Conservation (phyloP, 139 green algal genomes). For the Volvox reticuliferus region DNA sequence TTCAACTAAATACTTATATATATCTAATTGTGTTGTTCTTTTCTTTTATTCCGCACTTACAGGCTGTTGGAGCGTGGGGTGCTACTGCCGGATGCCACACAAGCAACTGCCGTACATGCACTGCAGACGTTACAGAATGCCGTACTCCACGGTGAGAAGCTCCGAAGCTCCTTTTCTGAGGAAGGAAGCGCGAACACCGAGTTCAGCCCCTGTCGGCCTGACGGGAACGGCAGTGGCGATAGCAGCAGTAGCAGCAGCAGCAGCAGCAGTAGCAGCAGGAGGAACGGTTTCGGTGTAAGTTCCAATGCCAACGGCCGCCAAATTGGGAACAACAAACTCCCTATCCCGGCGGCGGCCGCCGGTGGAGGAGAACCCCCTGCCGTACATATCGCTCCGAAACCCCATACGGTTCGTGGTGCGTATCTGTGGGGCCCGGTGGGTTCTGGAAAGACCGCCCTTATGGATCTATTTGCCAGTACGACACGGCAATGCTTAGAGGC, state of each 20-base stretch:
- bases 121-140: conserved; percentile 24
- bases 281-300: too few relatives aligned
- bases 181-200: neutral
- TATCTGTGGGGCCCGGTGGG: conserved; percentile 92
- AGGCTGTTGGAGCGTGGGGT: neutral
- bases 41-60: neutral
- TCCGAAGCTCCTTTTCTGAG: neutral
- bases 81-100: conserved; percentile 20
- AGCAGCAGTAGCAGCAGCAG: too few relatives aligned
- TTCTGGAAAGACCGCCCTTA: conserved; percentile 94
- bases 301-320: too few relatives aligned
- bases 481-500: conserved; percentile 15
- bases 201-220: too few relatives aligned
- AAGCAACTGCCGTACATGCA: neutral
- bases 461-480: conserved; percentile 87
- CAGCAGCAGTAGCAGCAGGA: too few relatives aligned
- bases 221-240: too few relatives aligned
- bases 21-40: too few relatives aligned
- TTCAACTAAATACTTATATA: too few relatives aligned
- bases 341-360: too few relatives aligned
- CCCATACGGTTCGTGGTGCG: neutral
- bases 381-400: neutral
- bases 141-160: neutral
- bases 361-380: neutral
- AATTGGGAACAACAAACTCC: too few relatives aligned